Evolutionary conservation across 352 stramenopile species (phyloP), one percentile per base, ranked within the genome.

Genomic region (Globisporangium echinulatum): DNA sequence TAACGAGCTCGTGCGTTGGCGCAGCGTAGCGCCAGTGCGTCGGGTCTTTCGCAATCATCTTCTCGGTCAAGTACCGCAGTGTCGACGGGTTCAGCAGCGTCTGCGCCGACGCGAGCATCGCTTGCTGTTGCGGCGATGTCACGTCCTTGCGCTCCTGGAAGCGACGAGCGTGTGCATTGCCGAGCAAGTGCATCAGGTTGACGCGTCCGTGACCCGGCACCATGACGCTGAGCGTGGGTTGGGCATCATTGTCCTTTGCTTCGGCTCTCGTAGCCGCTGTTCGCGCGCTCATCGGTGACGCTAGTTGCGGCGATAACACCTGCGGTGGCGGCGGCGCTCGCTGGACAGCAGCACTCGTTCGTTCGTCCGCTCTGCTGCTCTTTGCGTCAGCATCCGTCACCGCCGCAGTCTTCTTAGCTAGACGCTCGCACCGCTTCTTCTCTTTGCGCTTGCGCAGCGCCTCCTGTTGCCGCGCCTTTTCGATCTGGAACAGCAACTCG

Each of bases 391-490:
- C 46, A 11, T 62, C 51, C 19, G 69, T 62, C 17, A 68, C 63
- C 13, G 70, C 67, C n/a, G 56, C 74, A 56, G 82, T 84, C 63
- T 78, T 82, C 49, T 78, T 84, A 1, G 66, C 59, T 36, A 78
- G 15, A 42, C 74, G 77, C 39, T 87, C 77, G 38, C 66, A 63
- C 10, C 77, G 72, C 54, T 76, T 83, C 55, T 81, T 87, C 52
- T 90, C 80, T 55, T 88, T 90, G 7, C 80, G 72, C 56, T 82
- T 83, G 10, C 74, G 67, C 7, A 88, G 43, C 7, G 87, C 80
- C 51, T 90, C 76, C 47, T 88, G 85, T 56, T 88, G 80, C 0
- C 72, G 73, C 7, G 80, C 77, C 55, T 87, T 88, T 43, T 88
- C 80, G 4, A 90, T 49, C 43, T 88, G 67, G 49, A 88, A 85